Conservation (phyloP, 2,329 filamentous ascomycete species). For the Pyrenophora seminiperda region DNA sequence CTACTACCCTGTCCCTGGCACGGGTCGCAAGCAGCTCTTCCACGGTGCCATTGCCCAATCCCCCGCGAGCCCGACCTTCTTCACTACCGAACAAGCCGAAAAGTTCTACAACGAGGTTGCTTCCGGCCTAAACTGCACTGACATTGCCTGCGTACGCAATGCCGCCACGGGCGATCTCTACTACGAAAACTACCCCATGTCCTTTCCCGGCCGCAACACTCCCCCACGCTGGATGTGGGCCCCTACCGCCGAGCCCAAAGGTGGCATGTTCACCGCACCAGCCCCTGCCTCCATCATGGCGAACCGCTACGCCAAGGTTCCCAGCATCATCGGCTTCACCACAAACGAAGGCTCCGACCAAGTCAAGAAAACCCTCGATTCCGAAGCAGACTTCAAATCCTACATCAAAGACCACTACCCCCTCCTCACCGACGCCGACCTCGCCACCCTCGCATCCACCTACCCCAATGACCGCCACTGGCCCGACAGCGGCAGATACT, state of each 20-base stretch:
- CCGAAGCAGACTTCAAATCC: constrained; percentile 45
- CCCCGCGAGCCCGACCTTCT: constrained; percentile 42
- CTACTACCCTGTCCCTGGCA: constrained; percentile 32
- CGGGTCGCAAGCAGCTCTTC: constrained; percentile 37
- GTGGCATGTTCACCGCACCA: constrained; percentile 38
- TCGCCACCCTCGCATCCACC: constrained; percentile 35
- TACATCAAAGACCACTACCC: constrained; percentile 50
- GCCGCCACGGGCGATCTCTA: constrained; percentile 38
- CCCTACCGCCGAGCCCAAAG: constrained; percentile 36
- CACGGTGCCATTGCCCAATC: constrained; percentile 42
- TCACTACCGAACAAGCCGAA: constrained; percentile 37
- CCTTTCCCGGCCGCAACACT: constrained; percentile 37
- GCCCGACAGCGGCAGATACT: constrained; percentile 40
- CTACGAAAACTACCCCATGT: constrained; percentile 44
- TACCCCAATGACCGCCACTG: constrained; percentile 44
- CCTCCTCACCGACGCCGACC: constrained; percentile 59
- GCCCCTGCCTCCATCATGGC: constrained; percentile 36
- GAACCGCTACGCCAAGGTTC: constrained; percentile 37
- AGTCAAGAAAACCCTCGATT: constrained; percentile 46
- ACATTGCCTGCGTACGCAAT: constrained; percentile 37
- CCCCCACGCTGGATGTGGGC: constrained; percentile 46
- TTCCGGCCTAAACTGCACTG: constrained; percentile 37
- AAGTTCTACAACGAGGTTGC: constrained; percentile 42
- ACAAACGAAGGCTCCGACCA: constrained; percentile 50
- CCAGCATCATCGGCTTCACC: constrained; percentile 41